Conservation (phyloP, 2,329 filamentous ascomycete genomes). For the Colletotrichum viniferum region DNA sequence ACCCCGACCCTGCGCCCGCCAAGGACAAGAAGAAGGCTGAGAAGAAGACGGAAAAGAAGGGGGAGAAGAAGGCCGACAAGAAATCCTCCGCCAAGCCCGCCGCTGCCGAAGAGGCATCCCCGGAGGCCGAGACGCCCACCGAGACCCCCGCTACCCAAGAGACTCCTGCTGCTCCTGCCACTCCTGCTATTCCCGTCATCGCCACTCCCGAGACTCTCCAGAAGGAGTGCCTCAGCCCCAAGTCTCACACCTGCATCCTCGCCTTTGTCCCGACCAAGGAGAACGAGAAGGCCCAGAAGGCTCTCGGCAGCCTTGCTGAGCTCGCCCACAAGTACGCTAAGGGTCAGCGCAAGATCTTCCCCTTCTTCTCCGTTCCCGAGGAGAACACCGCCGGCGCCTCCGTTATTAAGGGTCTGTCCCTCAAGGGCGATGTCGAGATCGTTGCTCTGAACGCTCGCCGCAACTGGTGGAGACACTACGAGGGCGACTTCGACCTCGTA, state of each 20-base stretch:
- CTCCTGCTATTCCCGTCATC: constrained; percentile 71
- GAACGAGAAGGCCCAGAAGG: constrained; percentile 57
- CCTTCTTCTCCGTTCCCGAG: constrained; percentile 77
- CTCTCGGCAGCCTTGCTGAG: constrained; percentile 69
- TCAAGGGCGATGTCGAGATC: constrained; percentile 69
- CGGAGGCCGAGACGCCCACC: constrained; percentile 40
- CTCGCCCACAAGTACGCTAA: constrained; percentile 77
- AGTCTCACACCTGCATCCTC: constrained; percentile 83
- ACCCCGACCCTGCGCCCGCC: constrained; percentile 71
- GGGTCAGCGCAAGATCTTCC: constrained; percentile 74
- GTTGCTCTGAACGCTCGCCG: constrained; percentile 86
- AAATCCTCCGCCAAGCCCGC: constrained; percentile 5
- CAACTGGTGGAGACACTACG: constrained; percentile 82
- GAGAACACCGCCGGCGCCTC: constrained; percentile 29
- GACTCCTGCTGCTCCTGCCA: constrained; percentile 28
- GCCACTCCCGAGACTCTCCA: constrained; percentile 67
- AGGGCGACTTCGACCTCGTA: constrained; percentile 61
- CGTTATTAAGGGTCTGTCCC: constrained; percentile 65
- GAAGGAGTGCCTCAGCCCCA: constrained; percentile 74
- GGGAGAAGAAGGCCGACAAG: constrained; percentile 14
- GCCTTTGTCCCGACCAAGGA: constrained; percentile 65
- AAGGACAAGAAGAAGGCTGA: constrained; percentile 49
- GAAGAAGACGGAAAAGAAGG: constrained; percentile 34
- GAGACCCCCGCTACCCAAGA: constrained; percentile 36
- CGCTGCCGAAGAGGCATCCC: constrained; percentile 22